Evolutionary conservation across 352 stramenopile species (phyloP), one percentile per base, ranked within the genome.

Genomic region (Phytopythium cucurbitacearum): DNA sequence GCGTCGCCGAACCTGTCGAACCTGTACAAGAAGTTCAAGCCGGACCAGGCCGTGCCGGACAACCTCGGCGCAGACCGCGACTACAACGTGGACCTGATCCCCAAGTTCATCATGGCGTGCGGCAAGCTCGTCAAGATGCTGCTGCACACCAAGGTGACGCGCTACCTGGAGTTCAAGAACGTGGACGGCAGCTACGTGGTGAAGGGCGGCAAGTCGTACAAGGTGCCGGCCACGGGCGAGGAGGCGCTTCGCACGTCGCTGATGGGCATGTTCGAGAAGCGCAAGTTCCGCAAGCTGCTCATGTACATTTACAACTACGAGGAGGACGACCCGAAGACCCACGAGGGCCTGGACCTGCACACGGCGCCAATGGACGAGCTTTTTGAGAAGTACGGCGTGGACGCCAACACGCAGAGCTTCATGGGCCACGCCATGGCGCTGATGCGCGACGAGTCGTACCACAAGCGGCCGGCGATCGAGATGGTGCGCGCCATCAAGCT

Each of bases 61-160:
- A 77, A 92, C 15, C 71, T 99, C 35, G 97, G 97, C 51, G 94
- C 89, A 39, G 98, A 98, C 69, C 95, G 97, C 46, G 97, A 99
- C 78, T 99, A 99, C 85, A 99, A 99, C 72, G 97, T 99, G 50
- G 98, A 99, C 78, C 79, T 99, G 28, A 97, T 99, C 67, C 97
- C 97, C 46, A 99, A 99, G 82, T 99, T 99, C 67, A 99, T 99
- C 73, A 99, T 99, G 96, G 97, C 97, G 1, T 99, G 96, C 66
- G 98, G 98, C 56, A 99, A 99, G 69, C 84, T 99, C 16, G 98
- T 98, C 28, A 99, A 99, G 80, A 99, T 99, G 91, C 67, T 92
- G 62, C 63, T 93, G 56, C 95, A 99, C 76, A 98, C 92, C 45
- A 98, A 98, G 68, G 97, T 99, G 51, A 99, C 96, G 56, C 86